These are phyloP conservation scores for Entomortierella chlamydospora DNA, from an alignment of 192 early-diverging fungal genomes.

Conservation along the genomic window DNA sequence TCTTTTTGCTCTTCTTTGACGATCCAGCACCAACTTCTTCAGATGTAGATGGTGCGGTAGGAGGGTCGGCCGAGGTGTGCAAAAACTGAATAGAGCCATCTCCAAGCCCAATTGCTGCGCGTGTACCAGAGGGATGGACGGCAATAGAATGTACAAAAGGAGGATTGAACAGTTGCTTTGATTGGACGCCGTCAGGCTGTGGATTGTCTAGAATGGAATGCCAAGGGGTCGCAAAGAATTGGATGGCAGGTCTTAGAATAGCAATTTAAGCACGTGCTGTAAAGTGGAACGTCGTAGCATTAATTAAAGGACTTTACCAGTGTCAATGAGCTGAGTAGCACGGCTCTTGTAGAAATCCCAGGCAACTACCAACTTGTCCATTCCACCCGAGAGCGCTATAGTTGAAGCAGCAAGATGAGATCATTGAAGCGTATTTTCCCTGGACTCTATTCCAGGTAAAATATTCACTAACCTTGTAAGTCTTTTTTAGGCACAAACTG, in stretches of 20 bases:
- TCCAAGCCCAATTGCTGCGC: conserved; percentile 58
- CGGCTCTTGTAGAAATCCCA: conserved; percentile 64
- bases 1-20: conserved; percentile 42
- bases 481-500: conserved; percentile 60
- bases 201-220: conserved; percentile 21
- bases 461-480: conserved; percentile 52
- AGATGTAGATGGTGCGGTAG: conserved; percentile 8
- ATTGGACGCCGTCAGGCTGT: conserved; percentile 15
- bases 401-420: neutral
- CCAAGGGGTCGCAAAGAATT: neutral
- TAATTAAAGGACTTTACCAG: no score
- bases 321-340: conserved; percentile 49
- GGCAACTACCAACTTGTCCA: conserved; percentile 59
- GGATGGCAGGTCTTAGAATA: no score
- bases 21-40: neutral
- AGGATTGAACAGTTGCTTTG: conserved; percentile 64
- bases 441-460: no score
- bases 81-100: conserved; percentile 60
- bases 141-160: conserved; percentile 65
- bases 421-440: no score
- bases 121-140: conserved; percentile 50
- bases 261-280: no score
- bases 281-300: no score
- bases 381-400: conserved; percentile 64
- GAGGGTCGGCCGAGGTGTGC: conserved; percentile 29